Evolutionary conservation across 139 green algal species (phyloP), one percentile per base, ranked within the genome.

Genomic region (Chlamydomonas applanata): DNA sequence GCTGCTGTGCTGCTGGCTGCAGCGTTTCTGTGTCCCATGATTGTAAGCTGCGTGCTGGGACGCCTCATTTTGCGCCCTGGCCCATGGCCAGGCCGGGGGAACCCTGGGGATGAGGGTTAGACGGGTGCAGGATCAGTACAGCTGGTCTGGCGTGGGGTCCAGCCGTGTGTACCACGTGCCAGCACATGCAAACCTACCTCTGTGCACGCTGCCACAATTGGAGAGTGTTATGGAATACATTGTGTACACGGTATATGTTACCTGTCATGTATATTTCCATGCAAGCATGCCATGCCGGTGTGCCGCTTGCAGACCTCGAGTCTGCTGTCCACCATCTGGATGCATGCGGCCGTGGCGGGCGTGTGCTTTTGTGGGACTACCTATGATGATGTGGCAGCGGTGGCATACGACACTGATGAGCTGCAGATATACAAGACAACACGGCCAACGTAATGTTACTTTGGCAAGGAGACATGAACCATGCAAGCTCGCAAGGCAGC

Each of bases 391-490:
- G 71, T 89, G 33, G 83, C 83, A 44, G 83, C 79, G 9, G 77
- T 84, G 9, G 81, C 73, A 4, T 86, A 83, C 56, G 83, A 86
- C 49, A 75, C 46, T 4, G 83, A 89, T 14, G 80, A 80, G 57
- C 27, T 86, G 54, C 66, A 63, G 27, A 32, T 88, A 0, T 88
- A 82, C 70, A 77, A 74, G 52, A 5, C 53, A 4, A 63, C 33
- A 17, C 19, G n/a, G n/a, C 67, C 67, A n/a, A 64, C 67, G n/a
- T 66, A 14, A 62, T n/a, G n/a, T 49, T 49, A 49, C 11, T 49
- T 7, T n/a, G n/a, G n/a, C n/a, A n/a, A n/a, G n/a, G n/a, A n/a
- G n/a, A n/a, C n/a, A n/a, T n/a, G n/a, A n/a, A n/a, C n/a, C n/a
- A n/a, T n/a, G n/a, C n/a, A n/a, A n/a, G 86, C 88, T 83, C 52